A percentile compares a stretch with the other conserved stretches of the same genome.
Evolutionary conservation across 495 filamentous ascomycete genomes (phyloP).

Genomic region (Penicillium flavigenum): DNA sequence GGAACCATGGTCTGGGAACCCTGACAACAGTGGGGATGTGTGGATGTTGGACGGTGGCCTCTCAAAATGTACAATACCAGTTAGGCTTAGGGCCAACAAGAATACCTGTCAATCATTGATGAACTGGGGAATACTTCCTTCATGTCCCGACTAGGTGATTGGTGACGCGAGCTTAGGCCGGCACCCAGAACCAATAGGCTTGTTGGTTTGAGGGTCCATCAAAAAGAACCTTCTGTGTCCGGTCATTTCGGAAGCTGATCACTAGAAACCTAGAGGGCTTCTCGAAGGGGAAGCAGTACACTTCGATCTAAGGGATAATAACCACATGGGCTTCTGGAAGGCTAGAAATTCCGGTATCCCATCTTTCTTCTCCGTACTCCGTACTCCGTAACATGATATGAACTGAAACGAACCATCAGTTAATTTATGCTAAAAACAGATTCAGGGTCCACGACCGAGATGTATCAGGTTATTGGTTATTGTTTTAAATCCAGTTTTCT

Average conservation of each 20-base stretch:
- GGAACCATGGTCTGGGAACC: constrained; percentile 37
- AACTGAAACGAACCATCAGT: constrained; percentile 27
- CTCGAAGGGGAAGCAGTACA: constrained; percentile 19
- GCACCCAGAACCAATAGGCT: constrained; percentile 27
- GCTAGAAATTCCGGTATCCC: constrained; percentile 11
- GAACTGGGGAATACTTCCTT: constrained; percentile 32
- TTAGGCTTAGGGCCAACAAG: constrained; percentile 20
- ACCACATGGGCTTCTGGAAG: constrained; percentile 12
- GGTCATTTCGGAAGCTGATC: constrained; percentile 28
- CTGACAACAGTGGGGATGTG: constrained; percentile 30
- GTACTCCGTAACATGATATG: constrained; percentile 2
- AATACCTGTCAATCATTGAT: constrained; percentile 35
- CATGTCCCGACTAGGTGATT: constrained; percentile 23
- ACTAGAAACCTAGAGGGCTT: constrained; percentile 23
- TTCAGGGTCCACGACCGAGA: constrained; percentile 32
- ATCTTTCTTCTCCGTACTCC: constrained; percentile 1
- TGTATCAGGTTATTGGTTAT: constrained; percentile 13
- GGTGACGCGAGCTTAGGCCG: constrained; percentile 25
- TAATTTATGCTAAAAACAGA: constrained; percentile 35
- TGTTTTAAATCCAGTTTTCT: constrained; percentile 4
- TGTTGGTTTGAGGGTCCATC: constrained; percentile 22
- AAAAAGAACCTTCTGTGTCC: constrained; percentile 27
- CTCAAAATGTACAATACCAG: constrained; percentile 4
- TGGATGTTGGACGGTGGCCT: constrained; percentile 21
- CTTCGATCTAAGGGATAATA: constrained; percentile 2